A percentile compares a stretch with the other conserved stretches of the same genome.
These are phyloP conservation scores for Taiozyma sp. DNA, from an alignment of 1,139 yeast species.

Conservation along the genomic window DNA sequence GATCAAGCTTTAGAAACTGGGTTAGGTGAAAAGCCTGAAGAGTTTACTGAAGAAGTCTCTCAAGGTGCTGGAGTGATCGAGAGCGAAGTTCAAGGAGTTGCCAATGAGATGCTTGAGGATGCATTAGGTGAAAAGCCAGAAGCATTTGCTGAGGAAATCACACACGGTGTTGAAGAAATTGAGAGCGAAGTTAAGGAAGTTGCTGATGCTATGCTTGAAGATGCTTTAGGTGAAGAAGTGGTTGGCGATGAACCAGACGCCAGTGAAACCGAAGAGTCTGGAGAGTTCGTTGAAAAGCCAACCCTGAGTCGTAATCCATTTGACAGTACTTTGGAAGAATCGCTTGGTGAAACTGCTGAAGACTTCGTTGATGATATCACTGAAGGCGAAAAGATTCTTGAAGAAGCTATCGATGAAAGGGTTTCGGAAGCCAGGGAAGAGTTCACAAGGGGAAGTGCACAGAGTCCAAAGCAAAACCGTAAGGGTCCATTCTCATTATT, in stretches of 20 bases:
- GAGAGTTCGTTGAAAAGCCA: background rate
- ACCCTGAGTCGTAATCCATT: background rate
- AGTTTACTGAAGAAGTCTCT: too few relatives aligned
- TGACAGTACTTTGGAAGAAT: background rate
- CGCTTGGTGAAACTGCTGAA: conserved; percentile 5
- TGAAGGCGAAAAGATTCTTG: background rate
- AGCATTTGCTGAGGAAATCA: conserved; percentile 1
- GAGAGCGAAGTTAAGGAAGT: background rate
- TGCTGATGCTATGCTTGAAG: background rate
- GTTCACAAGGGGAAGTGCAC: background rate
- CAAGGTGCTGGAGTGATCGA: too few relatives aligned
- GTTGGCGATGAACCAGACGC: background rate
- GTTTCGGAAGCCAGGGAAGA: background rate
- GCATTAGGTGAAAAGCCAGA: conserved; percentile 5
- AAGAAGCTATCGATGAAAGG: background rate
- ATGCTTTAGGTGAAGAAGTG: background rate
- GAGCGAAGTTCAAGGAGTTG: too few relatives aligned
- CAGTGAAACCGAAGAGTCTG: background rate
- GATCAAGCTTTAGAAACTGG: background rate
- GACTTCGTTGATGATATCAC: conserved; percentile 6
- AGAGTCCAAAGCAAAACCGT: background rate
- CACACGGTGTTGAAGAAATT: background rate
- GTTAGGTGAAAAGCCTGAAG: too few relatives aligned
- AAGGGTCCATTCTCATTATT: background rate
- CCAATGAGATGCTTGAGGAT: too few relatives aligned